Base-by-base conservation (phyloP, 352 stramenopile genomes). In the Pythium inflatum region DNA sequence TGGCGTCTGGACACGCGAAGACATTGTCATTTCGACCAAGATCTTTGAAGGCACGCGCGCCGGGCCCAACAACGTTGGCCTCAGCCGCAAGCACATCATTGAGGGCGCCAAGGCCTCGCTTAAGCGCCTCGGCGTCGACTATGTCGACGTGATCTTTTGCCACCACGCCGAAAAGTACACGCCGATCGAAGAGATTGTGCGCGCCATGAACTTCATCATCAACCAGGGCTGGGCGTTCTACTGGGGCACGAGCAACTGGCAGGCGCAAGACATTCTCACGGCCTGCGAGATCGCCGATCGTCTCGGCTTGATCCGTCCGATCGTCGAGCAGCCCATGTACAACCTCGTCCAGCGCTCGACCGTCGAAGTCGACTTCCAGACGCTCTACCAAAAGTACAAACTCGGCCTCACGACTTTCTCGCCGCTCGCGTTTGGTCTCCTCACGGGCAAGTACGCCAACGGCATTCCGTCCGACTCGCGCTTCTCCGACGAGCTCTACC, bases 21-120 rank as follows among this genome's bases (percentile, higher is more conserved):
- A 89, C n/a, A 58, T 92, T 4, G 76, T 93, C 5, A 70, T 93
- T 53, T 77, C 63, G 13, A 90, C 83, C 51, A 93, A 93, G 74
- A 77, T 93, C 57, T 83, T 82, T n/a, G 56, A 75, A 3, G 81
- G 80, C 0, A 65, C 68, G 8, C 65, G 68, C 8, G 30, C 30
- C 8, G 64, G 63, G 2, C 71, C 62, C 0, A 87, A 82, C 43
- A 56, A 63, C 30, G 28, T 72, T 13, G 73, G 78, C 5, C 27
- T 81, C 2, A 85, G 68, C 41, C 71, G 77, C 27, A 87, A 87
- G 38, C 69, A 87, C 54, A 77, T 93, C 41, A 64, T 84, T 12
- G 79, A 88, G 40, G 80, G 78, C 25, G 66, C 76, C 20, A 85
- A 78, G 41, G 70, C 79, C 4, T 87, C 76, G 18, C 68, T 93